Evolutionary conservation across 805 yeast species (phyloP).

Genomic region (Monosporozyma siamensis): DNA sequence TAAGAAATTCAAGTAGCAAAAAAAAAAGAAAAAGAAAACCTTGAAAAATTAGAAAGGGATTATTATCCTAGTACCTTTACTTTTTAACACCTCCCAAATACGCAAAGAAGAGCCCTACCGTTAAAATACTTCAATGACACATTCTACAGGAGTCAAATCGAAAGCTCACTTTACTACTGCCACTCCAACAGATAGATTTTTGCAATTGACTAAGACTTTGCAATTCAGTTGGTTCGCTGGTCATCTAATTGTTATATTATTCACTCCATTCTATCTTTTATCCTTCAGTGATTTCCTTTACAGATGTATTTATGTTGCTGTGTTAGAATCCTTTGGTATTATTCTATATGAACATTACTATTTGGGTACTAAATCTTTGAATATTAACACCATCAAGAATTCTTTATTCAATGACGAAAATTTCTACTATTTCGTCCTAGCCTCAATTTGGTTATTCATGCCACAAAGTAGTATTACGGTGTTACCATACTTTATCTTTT

Average conservation of each 20-base stretch:
- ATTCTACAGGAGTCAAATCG: background rate
- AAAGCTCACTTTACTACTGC: background rate
- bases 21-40: too few relatives aligned
- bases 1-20: too few relatives aligned
- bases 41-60: too few relatives aligned
- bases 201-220: slow-evolving; percentile 33
- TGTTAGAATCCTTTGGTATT: slow-evolving; percentile 65
- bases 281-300: slow-evolving; percentile 42
- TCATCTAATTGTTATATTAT: slow-evolving; percentile 39
- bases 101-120: too few relatives aligned
- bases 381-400: slow-evolving; percentile 1
- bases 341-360: slow-evolving; percentile 54
- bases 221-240: slow-evolving; percentile 76
- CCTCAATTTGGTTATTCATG: slow-evolving; percentile 46
- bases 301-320: slow-evolving; percentile 51
- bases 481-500: slow-evolving; percentile 66
- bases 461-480: slow-evolving; percentile 53
- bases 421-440: slow-evolving; percentile 57
- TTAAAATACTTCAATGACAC: too few relatives aligned
- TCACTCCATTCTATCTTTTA: slow-evolving; percentile 28
- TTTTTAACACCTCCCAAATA: too few relatives aligned
- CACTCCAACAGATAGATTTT: slow-evolving; percentile 7
- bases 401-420: slow-evolving; percentile 50
- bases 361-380: slow-evolving; percentile 14
- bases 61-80: too few relatives aligned